Percentiles rank a stretch among this genome's conserved stretches.
Conservation (phyloP, 2,329 filamentous ascomycete species). For the Drechslera avenae region DNA sequence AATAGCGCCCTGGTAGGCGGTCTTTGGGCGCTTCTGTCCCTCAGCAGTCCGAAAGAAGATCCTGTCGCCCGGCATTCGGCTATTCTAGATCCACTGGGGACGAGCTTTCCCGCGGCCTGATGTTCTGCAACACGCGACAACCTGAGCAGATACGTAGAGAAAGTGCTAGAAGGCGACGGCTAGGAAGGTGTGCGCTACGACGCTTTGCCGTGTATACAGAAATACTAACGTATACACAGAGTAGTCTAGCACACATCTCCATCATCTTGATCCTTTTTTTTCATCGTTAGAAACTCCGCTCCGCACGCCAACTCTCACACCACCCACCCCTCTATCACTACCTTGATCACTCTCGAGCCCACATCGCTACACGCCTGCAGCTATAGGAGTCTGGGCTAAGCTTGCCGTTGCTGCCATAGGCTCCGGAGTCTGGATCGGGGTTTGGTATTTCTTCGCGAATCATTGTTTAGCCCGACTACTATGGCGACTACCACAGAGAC, state of each 20-base stretch:
- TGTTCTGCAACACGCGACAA: slow-evolving; percentile 17
- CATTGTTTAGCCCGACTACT: too few species aligned
- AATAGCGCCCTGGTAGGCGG: slow-evolving; percentile 35
- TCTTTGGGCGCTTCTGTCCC: slow-evolving; percentile 14
- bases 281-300: slow-evolving; percentile 10
- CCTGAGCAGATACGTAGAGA: neutral
- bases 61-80: slow-evolving; percentile 24
- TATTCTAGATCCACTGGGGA: slow-evolving; percentile 10
- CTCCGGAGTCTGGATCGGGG: too few species aligned
- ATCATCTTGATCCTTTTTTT: neutral
- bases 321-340: slow-evolving; percentile 23
- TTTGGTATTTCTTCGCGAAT: too few species aligned
- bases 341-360: slow-evolving; percentile 8
- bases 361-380: slow-evolving; percentile 11
- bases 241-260: neutral
- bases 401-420: too few species aligned
- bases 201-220: slow-evolving; percentile 7
- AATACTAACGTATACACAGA: too few species aligned
- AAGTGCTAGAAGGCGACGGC: slow-evolving; percentile 8
- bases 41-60: slow-evolving; percentile 10
- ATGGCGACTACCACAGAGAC: slow-evolving; percentile 16
- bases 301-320: slow-evolving; percentile 12
- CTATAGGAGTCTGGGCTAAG: slow-evolving; percentile 12
- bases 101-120: slow-evolving; percentile 20
- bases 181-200: slow-evolving; percentile 1